phyloP scores from a whole-genome alignment of 2,329 filamentous ascomycete genomes.

The Epichloe elymi region DNA sequence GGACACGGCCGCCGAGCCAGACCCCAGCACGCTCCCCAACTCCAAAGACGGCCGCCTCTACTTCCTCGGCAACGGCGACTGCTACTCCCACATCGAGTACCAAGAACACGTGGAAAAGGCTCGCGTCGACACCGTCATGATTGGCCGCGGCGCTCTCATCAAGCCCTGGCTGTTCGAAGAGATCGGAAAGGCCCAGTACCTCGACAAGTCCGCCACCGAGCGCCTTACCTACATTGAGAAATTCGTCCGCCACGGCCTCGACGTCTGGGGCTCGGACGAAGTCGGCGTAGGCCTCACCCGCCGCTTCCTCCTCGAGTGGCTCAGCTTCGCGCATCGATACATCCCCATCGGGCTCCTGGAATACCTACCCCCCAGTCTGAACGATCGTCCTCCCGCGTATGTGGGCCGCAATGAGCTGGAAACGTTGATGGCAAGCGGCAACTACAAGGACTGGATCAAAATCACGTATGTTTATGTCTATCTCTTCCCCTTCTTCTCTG shows the following conservation, averaged over 20 bases:
- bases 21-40: slow-evolving; percentile 59
- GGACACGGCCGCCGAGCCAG: slow-evolving; percentile 69
- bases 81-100: slow-evolving; percentile 87
- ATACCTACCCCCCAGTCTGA: slow-evolving; percentile 72
- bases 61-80: slow-evolving; percentile 94
- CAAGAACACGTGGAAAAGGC: slow-evolving; percentile 61
- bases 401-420: slow-evolving; percentile 80
- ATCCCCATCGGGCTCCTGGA: slow-evolving; percentile 82
- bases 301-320: slow-evolving; percentile 86
- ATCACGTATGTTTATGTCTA: slow-evolving; percentile 56
- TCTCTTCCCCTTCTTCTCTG: neutral
- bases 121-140: slow-evolving; percentile 87
- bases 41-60: slow-evolving; percentile 57
- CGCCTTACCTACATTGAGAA: slow-evolving; percentile 76
- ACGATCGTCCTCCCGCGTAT: slow-evolving; percentile 79
- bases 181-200: slow-evolving; percentile 79
- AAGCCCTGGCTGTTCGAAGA: slow-evolving; percentile 99
- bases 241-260: slow-evolving; percentile 79
- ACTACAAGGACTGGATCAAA: slow-evolving; percentile 98
- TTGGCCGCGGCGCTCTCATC: slow-evolving; percentile 87
- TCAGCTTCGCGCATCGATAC: slow-evolving; percentile 88
- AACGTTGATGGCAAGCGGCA: slow-evolving; percentile 77
- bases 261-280: slow-evolving; percentile 93
- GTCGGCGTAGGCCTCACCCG: slow-evolving; percentile 82
- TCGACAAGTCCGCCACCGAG: slow-evolving; percentile 87